These are phyloP conservation scores for Hypoxylon sp. DNA, from an alignment of 2,329 filamentous ascomycete genomes.

Conservation along the genomic window DNA sequence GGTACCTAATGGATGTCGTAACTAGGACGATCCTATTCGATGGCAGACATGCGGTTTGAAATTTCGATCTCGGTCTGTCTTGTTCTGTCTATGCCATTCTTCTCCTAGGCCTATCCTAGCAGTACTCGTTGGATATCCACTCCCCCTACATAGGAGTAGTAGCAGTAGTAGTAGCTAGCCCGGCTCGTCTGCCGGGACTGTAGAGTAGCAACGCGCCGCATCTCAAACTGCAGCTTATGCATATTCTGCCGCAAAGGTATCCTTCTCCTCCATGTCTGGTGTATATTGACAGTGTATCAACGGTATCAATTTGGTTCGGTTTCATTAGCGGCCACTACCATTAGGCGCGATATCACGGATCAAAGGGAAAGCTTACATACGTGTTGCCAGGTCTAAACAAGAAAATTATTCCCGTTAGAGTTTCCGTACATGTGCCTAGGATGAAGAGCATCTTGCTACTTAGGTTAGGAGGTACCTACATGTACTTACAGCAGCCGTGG, in stretches of 20 bases:
- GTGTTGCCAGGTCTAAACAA: slow-evolving; percentile 8
- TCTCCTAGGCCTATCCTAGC: slow-evolving; percentile 13
- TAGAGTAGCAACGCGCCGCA: slow-evolving; percentile 37
- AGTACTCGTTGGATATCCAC: slow-evolving; percentile 29
- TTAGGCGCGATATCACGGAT: slow-evolving; percentile 5
- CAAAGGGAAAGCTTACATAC: slow-evolving; percentile 2
- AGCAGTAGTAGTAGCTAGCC: not conserved
- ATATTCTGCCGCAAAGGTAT: slow-evolving; percentile 29
- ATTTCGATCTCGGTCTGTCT: slow-evolving; percentile 23
- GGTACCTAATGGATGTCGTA: slow-evolving; percentile 12
- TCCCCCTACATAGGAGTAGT: not conserved
- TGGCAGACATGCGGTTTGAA: slow-evolving; percentile 12
- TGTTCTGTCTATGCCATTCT: slow-evolving; percentile 16
- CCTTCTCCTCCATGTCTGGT: slow-evolving; percentile 24
- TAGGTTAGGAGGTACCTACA: not conserved
- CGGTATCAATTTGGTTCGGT: slow-evolving; percentile 16
- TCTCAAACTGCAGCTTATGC: slow-evolving; percentile 35
- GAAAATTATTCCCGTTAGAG: slow-evolving; percentile 3
- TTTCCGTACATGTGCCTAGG: slow-evolving; percentile 9
- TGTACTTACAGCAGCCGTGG: not conserved
- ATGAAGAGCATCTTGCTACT: not conserved
- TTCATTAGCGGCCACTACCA: slow-evolving; percentile 6
- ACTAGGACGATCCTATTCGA: slow-evolving; percentile 31
- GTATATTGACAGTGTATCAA: slow-evolving; percentile 32
- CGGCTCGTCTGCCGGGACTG: slow-evolving; percentile 23